phyloP scores from a whole-genome alignment of 148 eudicot species.

The Fagopyrum esculentum region DNA sequence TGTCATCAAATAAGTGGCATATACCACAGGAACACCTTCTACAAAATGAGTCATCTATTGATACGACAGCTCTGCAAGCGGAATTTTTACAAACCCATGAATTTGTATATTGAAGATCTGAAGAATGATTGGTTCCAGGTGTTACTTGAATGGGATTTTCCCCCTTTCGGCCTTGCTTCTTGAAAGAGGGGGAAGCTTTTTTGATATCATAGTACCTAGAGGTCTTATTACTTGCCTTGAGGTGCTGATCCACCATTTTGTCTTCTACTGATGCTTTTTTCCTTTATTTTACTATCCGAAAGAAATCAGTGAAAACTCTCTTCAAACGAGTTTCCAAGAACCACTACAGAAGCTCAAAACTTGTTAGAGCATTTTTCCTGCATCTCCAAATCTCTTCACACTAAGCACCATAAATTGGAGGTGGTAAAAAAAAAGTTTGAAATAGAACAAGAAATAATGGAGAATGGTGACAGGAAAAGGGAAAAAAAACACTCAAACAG shows the following conservation, averaged over 20 bases:
- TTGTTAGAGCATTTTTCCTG: constrained; percentile 24
- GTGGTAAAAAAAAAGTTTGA: neutral
- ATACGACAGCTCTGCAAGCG: constrained; percentile 71
- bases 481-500: neutral
- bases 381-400: constrained; percentile 22
- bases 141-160: constrained; percentile 30
- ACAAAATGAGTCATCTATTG: constrained; percentile 59
- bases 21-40: constrained; percentile 96
- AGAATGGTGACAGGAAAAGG: neutral
- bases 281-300: constrained; percentile 25
- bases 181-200: constrained; percentile 23
- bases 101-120: constrained; percentile 23
- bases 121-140: constrained; percentile 17
- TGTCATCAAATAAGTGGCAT: constrained; percentile 84
- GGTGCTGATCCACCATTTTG: constrained; percentile 34
- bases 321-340: constrained; percentile 23
- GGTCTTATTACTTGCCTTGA: constrained; percentile 23
- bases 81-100: constrained; percentile 59
- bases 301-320: constrained; percentile 19
- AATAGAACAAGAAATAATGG: neutral
- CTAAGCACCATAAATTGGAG: constrained; percentile 21
- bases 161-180: constrained; percentile 32
- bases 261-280: constrained; percentile 15
- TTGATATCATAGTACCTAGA: constrained; percentile 26
- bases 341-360: constrained; percentile 24